Evolutionary conservation across 257 asterid species (phyloP).

Genomic region (Solanum pimpinellifolium): DNA sequence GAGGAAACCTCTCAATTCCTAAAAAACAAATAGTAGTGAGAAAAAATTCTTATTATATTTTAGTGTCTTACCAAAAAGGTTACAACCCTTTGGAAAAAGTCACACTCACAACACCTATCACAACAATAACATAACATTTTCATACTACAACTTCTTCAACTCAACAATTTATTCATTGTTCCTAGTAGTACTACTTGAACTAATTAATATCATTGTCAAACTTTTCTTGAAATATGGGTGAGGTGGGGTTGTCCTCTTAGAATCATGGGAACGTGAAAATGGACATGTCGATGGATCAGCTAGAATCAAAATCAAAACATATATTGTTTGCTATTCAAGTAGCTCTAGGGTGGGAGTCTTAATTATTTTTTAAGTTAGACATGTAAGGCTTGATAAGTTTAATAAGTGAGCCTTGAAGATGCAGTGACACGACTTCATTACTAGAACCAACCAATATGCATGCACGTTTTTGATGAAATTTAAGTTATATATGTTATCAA

Average conservation of each 20-base stretch:
- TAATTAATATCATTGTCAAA: neutral
- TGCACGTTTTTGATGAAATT: neutral
- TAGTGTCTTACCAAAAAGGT: no score
- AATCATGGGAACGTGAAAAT: neutral
- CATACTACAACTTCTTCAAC: neutral
- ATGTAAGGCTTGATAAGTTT: constrained; percentile 32
- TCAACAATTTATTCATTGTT: neutral
- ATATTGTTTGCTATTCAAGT: no score
- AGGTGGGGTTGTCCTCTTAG: neutral
- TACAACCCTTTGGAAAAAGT: no score
- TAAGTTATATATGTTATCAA: neutral
- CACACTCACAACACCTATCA: neutral
- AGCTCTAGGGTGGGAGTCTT: neutral
- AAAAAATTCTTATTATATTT: no score
- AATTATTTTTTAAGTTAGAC: neutral
- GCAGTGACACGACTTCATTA: constrained; percentile 75
- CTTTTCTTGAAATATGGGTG: neutral
- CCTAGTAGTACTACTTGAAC: neutral
- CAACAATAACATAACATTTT: neutral
- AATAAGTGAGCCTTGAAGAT: constrained; percentile 54
- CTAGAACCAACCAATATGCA: constrained; percentile 48
- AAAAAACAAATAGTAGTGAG: no score
- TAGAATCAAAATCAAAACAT: neutral
- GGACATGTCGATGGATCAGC: neutral
- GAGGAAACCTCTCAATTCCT: no score